phyloP scores from a whole-genome alignment of 2,329 filamentous ascomycete species.

The Sclerotiophoma versabilis region DNA sequence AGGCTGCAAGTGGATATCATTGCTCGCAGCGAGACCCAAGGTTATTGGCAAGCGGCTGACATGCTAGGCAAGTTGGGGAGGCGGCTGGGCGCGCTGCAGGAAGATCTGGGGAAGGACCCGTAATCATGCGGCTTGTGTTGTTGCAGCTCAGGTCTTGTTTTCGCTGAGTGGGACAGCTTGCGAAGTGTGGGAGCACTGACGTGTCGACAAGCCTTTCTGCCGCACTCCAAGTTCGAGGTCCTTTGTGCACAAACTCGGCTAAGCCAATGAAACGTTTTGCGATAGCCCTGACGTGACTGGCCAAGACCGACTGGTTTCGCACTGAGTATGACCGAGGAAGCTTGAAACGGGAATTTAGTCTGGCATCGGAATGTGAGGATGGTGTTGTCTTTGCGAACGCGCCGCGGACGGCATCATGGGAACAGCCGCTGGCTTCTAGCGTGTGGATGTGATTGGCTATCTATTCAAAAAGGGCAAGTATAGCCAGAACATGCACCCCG shows the following conservation, averaged over 20 bases:
- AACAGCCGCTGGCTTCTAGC: background rate
- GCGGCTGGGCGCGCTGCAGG: constrained; percentile 17
- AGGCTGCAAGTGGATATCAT: constrained; percentile 30
- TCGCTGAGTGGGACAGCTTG: constrained; percentile 27
- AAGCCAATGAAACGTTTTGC: constrained; percentile 34
- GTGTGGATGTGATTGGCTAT: constrained; percentile 6
- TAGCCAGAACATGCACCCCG: constrained; percentile 11
- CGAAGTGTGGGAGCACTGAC: constrained; percentile 28
- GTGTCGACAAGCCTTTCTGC: constrained; percentile 33
- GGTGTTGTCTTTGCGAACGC: constrained; percentile 20
- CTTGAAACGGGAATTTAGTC: constrained; percentile 34
- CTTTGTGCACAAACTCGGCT: constrained; percentile 30
- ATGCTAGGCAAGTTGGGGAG: constrained; percentile 24
- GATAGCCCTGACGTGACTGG: constrained; percentile 31
- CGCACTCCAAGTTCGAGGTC: constrained; percentile 41
- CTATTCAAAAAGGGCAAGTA: background rate
- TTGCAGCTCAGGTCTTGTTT: constrained; percentile 45
- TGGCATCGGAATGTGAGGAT: constrained; percentile 17
- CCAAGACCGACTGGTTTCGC: constrained; percentile 38
- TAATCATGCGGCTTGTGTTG: constrained; percentile 22
- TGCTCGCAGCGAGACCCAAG: constrained; percentile 25
- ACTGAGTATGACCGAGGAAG: constrained; percentile 33
- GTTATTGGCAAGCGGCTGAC: constrained; percentile 31
- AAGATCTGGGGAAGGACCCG: constrained; percentile 19
- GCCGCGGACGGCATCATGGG: constrained; percentile 1